phyloP scores from a whole-genome alignment of 306 rosid genomes.

The Fragaria nilgerrensis region DNA sequence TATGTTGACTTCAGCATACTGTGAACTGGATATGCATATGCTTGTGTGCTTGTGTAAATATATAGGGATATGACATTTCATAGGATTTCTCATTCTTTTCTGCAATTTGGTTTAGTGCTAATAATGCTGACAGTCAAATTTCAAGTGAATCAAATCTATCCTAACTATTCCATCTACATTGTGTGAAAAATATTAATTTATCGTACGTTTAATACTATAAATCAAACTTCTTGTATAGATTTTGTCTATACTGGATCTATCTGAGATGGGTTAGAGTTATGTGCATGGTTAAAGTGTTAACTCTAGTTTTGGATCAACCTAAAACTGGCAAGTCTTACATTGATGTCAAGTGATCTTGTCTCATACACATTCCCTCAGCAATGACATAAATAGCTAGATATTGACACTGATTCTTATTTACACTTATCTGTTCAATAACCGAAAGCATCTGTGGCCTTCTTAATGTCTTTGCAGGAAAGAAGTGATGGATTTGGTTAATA shows the following conservation, averaged over 20 bases:
- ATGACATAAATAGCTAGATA: background rate
- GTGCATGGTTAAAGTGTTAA: background rate
- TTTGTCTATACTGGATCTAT: background rate
- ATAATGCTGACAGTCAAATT: background rate
- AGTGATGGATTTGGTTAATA: conserved; percentile 76
- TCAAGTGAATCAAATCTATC: background rate
- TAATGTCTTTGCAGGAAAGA: conserved; percentile 71
- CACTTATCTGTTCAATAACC: background rate
- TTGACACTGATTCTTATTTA: background rate
- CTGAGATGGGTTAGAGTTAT: background rate
- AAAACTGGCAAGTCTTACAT: background rate
- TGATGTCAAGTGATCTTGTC: conserved; percentile 7
- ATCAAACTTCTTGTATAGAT: background rate
- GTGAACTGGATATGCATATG: background rate
- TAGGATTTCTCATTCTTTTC: background rate
- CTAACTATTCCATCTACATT: background rate
- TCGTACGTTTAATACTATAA: background rate
- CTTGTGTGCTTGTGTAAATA: background rate
- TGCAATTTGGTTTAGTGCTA: background rate
- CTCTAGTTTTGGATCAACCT: background rate
- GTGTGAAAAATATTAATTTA: background rate
- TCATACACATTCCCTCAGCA: background rate
- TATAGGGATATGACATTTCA: background rate
- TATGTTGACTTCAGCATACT: background rate
- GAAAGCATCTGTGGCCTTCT: conserved; percentile 1